phyloP scores from a whole-genome alignment of 108 stramenopile genomes.

The Pseudonitzschia pungens region DNA sequence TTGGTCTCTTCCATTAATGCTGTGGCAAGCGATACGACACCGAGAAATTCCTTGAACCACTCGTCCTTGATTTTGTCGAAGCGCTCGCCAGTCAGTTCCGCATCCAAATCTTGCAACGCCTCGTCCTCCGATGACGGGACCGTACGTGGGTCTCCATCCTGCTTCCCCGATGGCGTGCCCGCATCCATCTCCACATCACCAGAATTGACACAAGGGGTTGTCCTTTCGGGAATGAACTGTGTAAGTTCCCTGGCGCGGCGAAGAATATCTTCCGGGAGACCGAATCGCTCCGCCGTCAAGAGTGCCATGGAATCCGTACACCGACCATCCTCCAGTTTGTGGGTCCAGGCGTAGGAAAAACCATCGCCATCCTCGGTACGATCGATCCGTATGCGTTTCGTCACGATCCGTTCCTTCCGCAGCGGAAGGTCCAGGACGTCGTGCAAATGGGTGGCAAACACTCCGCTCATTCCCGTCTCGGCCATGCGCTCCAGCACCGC shows the following conservation, averaged over 20 bases:
- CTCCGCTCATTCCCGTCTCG: constrained; percentile 58
- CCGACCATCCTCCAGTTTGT: constrained; percentile 79
- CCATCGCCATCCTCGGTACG: constrained; percentile 16
- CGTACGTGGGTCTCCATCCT: neutral
- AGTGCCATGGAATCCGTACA: constrained; percentile 88
- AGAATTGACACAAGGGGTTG: too few species aligned
- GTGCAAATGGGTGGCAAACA: constrained; percentile 89
- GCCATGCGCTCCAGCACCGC: constrained; percentile 87
- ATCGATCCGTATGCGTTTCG: constrained; percentile 46
- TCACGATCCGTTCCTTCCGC: constrained; percentile 22
- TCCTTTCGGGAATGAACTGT: neutral
- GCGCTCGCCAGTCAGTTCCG: neutral
- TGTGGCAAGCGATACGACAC: neutral
- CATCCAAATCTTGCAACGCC: neutral
- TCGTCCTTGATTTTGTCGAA: neutral
- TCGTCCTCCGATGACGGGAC: neutral
- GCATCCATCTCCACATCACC: too few species aligned
- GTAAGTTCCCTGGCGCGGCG: constrained; percentile 67
- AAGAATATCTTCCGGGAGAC: constrained; percentile 68
- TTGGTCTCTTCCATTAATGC: neutral
- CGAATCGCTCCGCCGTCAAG: constrained; percentile 79
- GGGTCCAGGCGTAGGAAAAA: constrained; percentile 69
- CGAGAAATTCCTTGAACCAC: neutral
- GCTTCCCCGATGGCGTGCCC: neutral
- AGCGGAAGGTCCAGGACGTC: constrained; percentile 60